Evolutionary conservation across 1,139 yeast species (phyloP).

Genomic region (Suhomyces atakaporum): DNA sequence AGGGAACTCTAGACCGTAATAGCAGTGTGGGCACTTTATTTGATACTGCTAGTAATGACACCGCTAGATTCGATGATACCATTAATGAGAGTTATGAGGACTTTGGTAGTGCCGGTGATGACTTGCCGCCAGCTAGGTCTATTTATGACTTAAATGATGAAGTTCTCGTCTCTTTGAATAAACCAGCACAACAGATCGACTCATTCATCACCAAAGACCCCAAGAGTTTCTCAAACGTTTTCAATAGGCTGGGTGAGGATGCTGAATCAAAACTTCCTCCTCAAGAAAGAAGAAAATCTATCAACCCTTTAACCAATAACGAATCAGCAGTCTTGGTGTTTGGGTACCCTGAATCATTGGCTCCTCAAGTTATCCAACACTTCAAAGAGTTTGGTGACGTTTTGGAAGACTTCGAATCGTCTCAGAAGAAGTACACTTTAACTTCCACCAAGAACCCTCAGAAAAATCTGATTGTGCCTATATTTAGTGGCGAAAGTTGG

Average conservation of each 20-base stretch:
- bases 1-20: slow-evolving; percentile 15
- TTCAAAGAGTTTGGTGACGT: slow-evolving; percentile 82
- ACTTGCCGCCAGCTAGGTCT: slow-evolving; percentile 63
- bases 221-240: slow-evolving; percentile 45
- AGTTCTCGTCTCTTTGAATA: slow-evolving; percentile 34
- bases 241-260: slow-evolving; percentile 29
- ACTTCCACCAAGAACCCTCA: slow-evolving; percentile 10
- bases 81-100: slow-evolving; percentile 32
- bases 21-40: slow-evolving; percentile 14
- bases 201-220: slow-evolving; percentile 51
- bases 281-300: slow-evolving; percentile 13
- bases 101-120: slow-evolving; percentile 31
- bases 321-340: slow-evolving; percentile 79
- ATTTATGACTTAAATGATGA: slow-evolving; percentile 58
- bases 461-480: slow-evolving; percentile 46
- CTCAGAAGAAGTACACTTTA: slow-evolving; percentile 17
- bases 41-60: slow-evolving; percentile 19
- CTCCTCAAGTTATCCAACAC: slow-evolving; percentile 67
- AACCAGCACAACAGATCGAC: slow-evolving; percentile 36
- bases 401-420: slow-evolving; percentile 67
- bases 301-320: slow-evolving; percentile 29
- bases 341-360: slow-evolving; percentile 81
- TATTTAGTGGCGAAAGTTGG: slow-evolving; percentile 87
- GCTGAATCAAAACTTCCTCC: slow-evolving; percentile 7
- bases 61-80: slow-evolving; percentile 34